Evolutionary conservation across 345 rosid species (phyloP).

Genomic region (Brassica carinata): DNA sequence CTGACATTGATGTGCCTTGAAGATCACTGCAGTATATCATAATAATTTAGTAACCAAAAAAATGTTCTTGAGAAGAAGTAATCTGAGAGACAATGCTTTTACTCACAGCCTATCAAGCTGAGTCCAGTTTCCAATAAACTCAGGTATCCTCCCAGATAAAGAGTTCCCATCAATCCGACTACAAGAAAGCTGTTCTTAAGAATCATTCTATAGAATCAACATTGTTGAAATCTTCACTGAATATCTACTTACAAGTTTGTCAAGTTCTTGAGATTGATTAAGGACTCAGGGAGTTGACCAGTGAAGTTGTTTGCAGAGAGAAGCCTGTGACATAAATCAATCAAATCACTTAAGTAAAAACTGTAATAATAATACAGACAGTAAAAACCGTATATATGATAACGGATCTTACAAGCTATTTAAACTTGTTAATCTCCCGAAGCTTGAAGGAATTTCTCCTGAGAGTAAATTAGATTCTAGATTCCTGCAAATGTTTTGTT

Average conservation of each 20-base stretch:
- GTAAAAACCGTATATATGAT: neutral
- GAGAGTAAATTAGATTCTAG: slow-evolving; percentile 62
- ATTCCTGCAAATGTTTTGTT: slow-evolving; percentile 44
- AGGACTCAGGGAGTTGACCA: slow-evolving; percentile 74
- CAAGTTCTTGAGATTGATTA: slow-evolving; percentile 61
- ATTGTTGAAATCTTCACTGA: neutral
- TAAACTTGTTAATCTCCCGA: slow-evolving; percentile 64
- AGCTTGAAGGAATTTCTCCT: slow-evolving; percentile 61
- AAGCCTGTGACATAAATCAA: slow-evolving; percentile 49
- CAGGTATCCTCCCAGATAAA: slow-evolving; percentile 76
- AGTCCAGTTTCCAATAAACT: slow-evolving; percentile 85
- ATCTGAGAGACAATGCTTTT: neutral
- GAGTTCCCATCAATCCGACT: slow-evolving; percentile 81
- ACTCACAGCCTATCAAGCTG: slow-evolving; percentile 61
- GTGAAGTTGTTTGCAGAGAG: slow-evolving; percentile 77
- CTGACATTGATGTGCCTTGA: slow-evolving; percentile 86
- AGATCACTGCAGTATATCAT: slow-evolving; percentile 49
- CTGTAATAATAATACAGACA: neutral
- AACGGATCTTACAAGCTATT: slow-evolving; percentile 51
- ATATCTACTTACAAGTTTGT: slow-evolving; percentile 68
- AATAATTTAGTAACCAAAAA: neutral
- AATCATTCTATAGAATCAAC: neutral
- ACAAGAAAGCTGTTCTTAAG: slow-evolving; percentile 19
- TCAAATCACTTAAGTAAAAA: neutral
- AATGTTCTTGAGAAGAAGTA: neutral